A percentile compares a stretch with the other conserved stretches of the same genome.
Evolutionary conservation across 352 stramenopile genomes (phyloP).

Genomic region (Pythium utonaiense): DNA sequence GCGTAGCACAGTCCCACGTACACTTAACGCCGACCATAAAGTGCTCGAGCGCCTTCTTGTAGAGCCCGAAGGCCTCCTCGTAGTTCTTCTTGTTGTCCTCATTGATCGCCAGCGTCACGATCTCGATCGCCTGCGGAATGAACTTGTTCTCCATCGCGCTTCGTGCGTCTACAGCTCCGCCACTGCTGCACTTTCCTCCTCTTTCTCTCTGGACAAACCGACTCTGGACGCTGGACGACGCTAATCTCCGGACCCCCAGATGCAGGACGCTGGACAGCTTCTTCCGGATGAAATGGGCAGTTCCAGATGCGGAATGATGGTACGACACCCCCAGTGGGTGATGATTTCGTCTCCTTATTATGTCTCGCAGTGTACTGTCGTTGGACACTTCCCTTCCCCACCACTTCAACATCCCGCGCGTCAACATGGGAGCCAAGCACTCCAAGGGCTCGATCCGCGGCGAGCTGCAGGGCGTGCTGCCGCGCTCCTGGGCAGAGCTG

Average conservation of each 20-base stretch:
- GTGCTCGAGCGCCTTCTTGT: slow-evolving; percentile 88
- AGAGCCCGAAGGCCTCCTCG: slow-evolving; percentile 80
- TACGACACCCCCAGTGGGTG: neutral
- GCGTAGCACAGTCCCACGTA: slow-evolving; percentile 38
- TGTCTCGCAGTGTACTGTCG: slow-evolving; percentile 16
- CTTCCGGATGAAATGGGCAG: neutral
- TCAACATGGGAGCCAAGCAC: slow-evolving; percentile 51
- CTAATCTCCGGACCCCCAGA: neutral
- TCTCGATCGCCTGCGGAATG: slow-evolving; percentile 88
- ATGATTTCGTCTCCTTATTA: slow-evolving; percentile 21
- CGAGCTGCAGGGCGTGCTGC: slow-evolving; percentile 41
- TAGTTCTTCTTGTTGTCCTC: slow-evolving; percentile 90
- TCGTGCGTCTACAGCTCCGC: neutral
- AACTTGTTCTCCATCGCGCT: slow-evolving; percentile 86
- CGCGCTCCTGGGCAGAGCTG: slow-evolving; percentile 46
- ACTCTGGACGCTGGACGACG: neutral
- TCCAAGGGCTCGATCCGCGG: slow-evolving; percentile 39
- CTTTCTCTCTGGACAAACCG: neutral
- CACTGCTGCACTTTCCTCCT: neutral
- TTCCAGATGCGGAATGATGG: slow-evolving; percentile 8
- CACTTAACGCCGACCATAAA: slow-evolving; percentile 90
- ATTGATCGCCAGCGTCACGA: slow-evolving; percentile 83
- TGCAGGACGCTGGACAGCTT: neutral
- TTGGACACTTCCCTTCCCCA: slow-evolving; percentile 5
- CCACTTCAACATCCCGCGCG: slow-evolving; percentile 22